Percentiles rank a stretch among this genome's conserved stretches.
Conservation (phyloP, 1,284 basidiomycete genomes). For the Peniophora sp. region DNA sequence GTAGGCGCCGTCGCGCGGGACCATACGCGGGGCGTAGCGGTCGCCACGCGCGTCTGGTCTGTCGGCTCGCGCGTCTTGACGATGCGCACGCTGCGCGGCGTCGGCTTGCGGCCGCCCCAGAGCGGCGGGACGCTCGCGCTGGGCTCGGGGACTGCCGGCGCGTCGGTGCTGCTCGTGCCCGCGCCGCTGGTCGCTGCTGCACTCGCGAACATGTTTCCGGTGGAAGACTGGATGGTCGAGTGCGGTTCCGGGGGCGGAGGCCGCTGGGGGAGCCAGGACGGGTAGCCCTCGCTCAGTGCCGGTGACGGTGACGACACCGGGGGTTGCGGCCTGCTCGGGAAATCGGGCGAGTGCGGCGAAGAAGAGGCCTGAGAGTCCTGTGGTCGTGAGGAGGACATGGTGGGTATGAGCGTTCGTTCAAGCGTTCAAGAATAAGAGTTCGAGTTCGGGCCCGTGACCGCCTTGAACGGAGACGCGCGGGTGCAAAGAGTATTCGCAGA, state of each 20-base stretch:
- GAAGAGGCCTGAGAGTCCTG: too few relatives aligned
- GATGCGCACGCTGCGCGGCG: constrained; percentile 70
- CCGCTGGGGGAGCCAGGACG: constrained; percentile 73
- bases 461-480: too few relatives aligned
- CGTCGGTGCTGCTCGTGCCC: constrained; percentile 5
- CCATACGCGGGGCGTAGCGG: constrained; percentile 38
- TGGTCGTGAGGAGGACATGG: too few relatives aligned
- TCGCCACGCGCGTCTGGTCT: constrained; percentile 40
- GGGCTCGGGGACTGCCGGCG: constrained; percentile 17
- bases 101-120: constrained; percentile 59
- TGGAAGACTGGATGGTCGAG: constrained; percentile 57
- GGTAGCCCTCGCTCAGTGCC: constrained; percentile 56
- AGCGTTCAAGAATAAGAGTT: too few relatives aligned
- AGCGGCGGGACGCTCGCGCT: constrained; percentile 24
- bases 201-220: constrained; percentile 24
- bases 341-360: too few relatives aligned
- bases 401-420: too few relatives aligned
- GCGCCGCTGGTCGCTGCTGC: constrained; percentile 17
- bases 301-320: constrained; percentile 15
- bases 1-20: constrained; percentile 51
- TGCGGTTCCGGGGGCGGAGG: constrained; percentile 67
- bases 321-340: too few relatives aligned
- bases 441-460: too few relatives aligned
- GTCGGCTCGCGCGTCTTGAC: constrained; percentile 57
- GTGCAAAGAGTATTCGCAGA: too few relatives aligned